Base-by-base conservation (phyloP, 2,329 filamentous ascomycete genomes). In the Dactylonectria macrodidyma region DNA sequence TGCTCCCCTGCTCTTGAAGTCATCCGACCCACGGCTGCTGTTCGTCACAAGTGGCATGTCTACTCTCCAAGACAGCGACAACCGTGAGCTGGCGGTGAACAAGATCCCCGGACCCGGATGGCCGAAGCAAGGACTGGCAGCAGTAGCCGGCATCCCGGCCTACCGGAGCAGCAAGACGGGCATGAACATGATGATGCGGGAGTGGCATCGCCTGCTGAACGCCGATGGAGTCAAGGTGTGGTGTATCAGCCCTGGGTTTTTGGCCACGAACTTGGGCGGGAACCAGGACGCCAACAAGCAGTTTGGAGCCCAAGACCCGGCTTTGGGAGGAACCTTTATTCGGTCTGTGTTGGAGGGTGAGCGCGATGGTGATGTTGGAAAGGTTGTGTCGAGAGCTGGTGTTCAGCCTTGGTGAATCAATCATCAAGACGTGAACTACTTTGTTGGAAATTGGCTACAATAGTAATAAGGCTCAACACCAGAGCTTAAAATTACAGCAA, bases 31-130 rank as follows among this genome's bases (percentile, higher is more conserved):
- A 0, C 78, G 85, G 1, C 68, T 87, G 50, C 61, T 86, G 47
- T 87, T 88, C 75, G 72, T 88, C 30, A 81, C 83, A 16, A 71
- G 67, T 10, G 83, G 85, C 7, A 80, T 81, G 0, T 80, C 82
- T 3, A 77, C 79, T 0, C 74, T 86, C 3, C 70, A 72, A 0
- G 77, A 77, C 52, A 78, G 76, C 60, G 74, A 73, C 22, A 50
- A 56, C 5, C 66, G 71, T 33, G 75, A 77, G n/a, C 73, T 74
- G 1, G 71, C 74, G 1, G 38, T 65, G 9, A 81, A 78, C 50
- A 52, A 41, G 47, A 16, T 60, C 8, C 77, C 78, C 2, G 69
- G 68, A 5, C 78, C 78, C 5, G 85, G 85, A 0, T 87, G 85
- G 84, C 85, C 85, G 0, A 87, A 87, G 76, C 64, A 83, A 84